These are phyloP conservation scores for Bodo saltans DNA, from an alignment of 78 protist species.

Conservation along the genomic window DNA sequence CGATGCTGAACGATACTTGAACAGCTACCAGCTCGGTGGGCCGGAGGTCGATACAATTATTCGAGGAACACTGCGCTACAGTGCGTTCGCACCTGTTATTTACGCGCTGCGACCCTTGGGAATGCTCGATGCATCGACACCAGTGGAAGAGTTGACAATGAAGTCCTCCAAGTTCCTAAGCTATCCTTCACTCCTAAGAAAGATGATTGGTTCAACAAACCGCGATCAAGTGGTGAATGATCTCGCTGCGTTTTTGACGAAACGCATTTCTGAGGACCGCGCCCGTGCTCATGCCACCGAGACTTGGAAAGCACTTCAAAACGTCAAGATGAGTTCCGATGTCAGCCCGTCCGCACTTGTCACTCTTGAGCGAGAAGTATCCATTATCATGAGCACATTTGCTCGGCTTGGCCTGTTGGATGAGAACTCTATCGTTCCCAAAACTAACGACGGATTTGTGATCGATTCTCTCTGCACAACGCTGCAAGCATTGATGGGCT, in stretches of 20 bases:
- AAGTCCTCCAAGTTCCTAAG: no score
- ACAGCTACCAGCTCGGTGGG: background rate
- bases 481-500: background rate
- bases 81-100: background rate
- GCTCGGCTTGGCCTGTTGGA: background rate
- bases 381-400: background rate
- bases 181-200: no score
- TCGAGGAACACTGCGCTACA: constrained; percentile 7
- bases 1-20: constrained; percentile 13
- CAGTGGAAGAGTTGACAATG: no score
- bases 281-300: background rate
- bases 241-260: no score
- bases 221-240: no score
- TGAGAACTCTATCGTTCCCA: background rate
- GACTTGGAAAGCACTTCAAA: background rate
- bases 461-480: constrained; percentile 16
- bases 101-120: background rate
- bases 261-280: no score
- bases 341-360: background rate
- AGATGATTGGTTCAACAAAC: no score
- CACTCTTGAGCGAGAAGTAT: constrained; percentile 16
- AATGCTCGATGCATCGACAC: background rate
- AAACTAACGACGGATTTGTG: background rate
- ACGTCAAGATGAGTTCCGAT: constrained; percentile 1
- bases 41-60: constrained; percentile 22